phyloP scores from a whole-genome alignment of 2,329 filamentous ascomycete species.

The Rhytidhysteron rufulum region DNA sequence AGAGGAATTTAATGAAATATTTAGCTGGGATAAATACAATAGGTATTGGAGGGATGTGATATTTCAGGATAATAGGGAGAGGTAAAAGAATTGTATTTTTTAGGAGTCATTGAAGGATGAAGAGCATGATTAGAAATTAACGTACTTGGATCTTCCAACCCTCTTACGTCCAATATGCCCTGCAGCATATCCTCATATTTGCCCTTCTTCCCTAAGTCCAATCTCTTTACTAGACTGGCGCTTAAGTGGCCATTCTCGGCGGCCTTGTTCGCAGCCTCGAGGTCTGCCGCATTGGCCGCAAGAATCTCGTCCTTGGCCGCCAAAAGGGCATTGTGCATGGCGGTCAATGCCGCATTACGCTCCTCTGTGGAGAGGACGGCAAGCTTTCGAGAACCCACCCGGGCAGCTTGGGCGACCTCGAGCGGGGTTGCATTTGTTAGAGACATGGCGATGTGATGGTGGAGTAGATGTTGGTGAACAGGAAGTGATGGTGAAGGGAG shows the following conservation, averaged over 20 bases:
- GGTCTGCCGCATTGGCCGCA: constrained; percentile 79
- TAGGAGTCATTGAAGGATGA: constrained; percentile 4
- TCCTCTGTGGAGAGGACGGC: constrained; percentile 71
- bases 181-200: constrained; percentile 98
- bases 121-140: constrained; percentile 13
- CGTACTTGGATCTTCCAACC: constrained; percentile 79
- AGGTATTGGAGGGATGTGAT: background rate
- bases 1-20: too few relatives aligned
- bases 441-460: constrained; percentile 61
- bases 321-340: constrained; percentile 74
- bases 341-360: constrained; percentile 79
- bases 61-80: background rate
- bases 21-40: too few relatives aligned
- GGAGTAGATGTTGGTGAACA: too few relatives aligned
- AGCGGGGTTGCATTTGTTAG: constrained; percentile 78
- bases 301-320: constrained; percentile 71
- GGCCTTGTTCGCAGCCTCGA: constrained; percentile 69
- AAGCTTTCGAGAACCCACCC: constrained; percentile 75
- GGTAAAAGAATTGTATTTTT: constrained; percentile 1
- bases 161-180: constrained; percentile 84
- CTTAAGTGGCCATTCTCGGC: constrained; percentile 73
- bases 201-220: constrained; percentile 80
- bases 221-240: constrained; percentile 77
- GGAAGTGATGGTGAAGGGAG: background rate
- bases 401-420: constrained; percentile 73